Evolutionary conservation across 2,329 filamentous ascomycete genomes (phyloP).

Genomic region (Alternaria gansuensis): DNA sequence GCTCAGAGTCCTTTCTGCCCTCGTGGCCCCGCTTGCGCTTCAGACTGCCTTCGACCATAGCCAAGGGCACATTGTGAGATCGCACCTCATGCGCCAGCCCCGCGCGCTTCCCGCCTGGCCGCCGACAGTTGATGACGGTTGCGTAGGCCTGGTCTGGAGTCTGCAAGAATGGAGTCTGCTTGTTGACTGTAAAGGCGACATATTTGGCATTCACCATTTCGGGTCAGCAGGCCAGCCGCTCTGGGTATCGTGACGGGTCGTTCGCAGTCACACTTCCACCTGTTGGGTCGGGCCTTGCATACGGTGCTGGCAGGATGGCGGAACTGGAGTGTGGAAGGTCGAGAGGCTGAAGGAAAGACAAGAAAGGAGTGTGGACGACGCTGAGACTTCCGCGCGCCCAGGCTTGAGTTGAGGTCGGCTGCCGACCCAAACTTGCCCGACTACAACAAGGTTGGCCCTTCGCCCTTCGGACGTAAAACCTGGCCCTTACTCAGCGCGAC

Average conservation of each 20-base stretch:
- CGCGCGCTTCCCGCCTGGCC: conserved; percentile 40
- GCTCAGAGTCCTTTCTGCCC: conserved; percentile 16
- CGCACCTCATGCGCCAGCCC: conserved; percentile 38
- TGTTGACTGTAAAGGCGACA: conserved; percentile 52
- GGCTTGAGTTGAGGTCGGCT: conserved; percentile 36
- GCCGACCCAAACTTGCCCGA: conserved; percentile 39
- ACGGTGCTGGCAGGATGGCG: conserved; percentile 15
- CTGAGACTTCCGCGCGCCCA: conserved; percentile 40
- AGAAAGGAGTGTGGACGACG: conserved; percentile 36
- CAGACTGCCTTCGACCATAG: conserved; percentile 38
- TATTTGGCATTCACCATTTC: conserved; percentile 52
- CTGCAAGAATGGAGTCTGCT: conserved; percentile 44
- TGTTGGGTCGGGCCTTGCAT: conserved; percentile 23
- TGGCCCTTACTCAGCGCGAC: conserved; percentile 28
- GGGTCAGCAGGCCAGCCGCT: conserved; percentile 49
- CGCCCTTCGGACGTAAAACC: conserved; percentile 29
- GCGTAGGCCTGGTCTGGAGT: conserved; percentile 43
- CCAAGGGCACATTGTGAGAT: conserved; percentile 43
- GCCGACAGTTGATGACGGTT: conserved; percentile 49
- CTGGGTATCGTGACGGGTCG: conserved; percentile 30
- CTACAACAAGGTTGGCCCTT: conserved; percentile 27
- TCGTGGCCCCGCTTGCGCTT: conserved; percentile 41
- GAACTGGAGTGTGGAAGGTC: conserved; percentile 20
- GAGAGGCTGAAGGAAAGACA: conserved; percentile 32
- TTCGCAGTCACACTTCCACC: conserved; percentile 27